phyloP scores from a whole-genome alignment of 148 eudicot genomes.

The Heliosperma pusillum region DNA sequence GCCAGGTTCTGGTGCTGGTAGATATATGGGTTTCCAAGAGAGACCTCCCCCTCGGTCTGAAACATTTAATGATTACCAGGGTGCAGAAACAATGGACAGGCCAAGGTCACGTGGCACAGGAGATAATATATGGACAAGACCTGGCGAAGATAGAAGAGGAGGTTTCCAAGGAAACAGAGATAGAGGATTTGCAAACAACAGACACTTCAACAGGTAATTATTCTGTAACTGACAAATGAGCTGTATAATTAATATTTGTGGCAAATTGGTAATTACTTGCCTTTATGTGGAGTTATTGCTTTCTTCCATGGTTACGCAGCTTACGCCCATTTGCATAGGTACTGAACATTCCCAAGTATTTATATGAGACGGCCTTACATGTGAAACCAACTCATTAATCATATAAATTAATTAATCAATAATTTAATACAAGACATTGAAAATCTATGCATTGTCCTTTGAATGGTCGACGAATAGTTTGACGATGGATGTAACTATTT shows the following conservation, averaged over 20 bases:
- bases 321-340: neutral
- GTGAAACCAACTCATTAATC: neutral
- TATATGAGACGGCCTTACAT: neutral
- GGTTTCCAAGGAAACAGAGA: constrained; percentile 64
- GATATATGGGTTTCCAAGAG: constrained; percentile 29
- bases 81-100: constrained; percentile 58
- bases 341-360: neutral
- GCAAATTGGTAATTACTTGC: neutral
- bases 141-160: constrained; percentile 63
- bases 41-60: constrained; percentile 58
- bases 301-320: neutral
- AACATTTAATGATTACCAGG: constrained; percentile 49
- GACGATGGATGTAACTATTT: neutral
- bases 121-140: constrained; percentile 61
- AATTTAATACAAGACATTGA: neutral
- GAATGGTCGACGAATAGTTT: neutral
- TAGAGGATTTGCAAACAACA: constrained; percentile 59
- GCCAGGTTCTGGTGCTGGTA: constrained; percentile 27
- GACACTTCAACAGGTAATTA: constrained; percentile 72
- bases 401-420: neutral
- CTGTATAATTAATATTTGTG: neutral
- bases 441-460: neutral
- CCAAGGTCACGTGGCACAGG: constrained; percentile 77
- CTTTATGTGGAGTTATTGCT: neutral
- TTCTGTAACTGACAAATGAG: neutral